Base-by-base conservation (phyloP, 2,329 filamentous ascomycete species). In the Aaosphaeria arxii region DNA sequence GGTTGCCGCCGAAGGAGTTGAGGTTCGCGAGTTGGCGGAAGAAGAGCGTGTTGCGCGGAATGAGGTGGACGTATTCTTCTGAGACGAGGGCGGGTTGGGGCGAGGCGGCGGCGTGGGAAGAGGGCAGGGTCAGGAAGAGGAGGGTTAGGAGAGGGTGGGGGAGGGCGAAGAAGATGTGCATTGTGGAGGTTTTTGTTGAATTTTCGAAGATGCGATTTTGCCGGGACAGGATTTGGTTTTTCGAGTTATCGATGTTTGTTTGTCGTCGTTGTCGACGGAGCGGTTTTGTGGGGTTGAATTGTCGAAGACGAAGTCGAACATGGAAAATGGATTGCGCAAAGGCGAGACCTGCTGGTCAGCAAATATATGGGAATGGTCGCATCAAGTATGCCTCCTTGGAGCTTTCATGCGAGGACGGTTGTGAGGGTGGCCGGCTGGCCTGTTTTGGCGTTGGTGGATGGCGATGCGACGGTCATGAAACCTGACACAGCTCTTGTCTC, bases 1-100 rank as follows among this genome's bases (percentile, higher is more conserved):
- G 69, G 44, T 74, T 73, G 7, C 65, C 67, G 29, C 60, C 69
- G 56, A 75, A 76, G 29, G 64, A 58, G 48, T 73, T 66, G 30
- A 70, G 57, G 43, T 69, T 55, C 31, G 42, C 45, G 13, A 58
- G 17, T 48, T 69, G 67, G 1, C 67, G 64, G 13, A 63, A 53
- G 60, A 70, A 69, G 42, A 70, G 59, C 6, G 57, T 63, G 55
- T 70, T 49, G 11, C 52, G 62, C 0, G 66, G 66, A 4, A 67
- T 54, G 1, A 67, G 54, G 44, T 61, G 61, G 6, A 63, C 59
- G 46, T 45, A 53, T 42, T 56, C 49, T 17, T 55, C 48, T 40
- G 49, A 33, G 43, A 63, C 44, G 40, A 65, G 53, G 1, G 58
- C 48, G 0, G 64, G 63, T 7, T 57, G 51, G 2, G 65, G 64